phyloP scores from a whole-genome alignment of 371 early-diverging fungal species.

The Mucor racemosus region DNA sequence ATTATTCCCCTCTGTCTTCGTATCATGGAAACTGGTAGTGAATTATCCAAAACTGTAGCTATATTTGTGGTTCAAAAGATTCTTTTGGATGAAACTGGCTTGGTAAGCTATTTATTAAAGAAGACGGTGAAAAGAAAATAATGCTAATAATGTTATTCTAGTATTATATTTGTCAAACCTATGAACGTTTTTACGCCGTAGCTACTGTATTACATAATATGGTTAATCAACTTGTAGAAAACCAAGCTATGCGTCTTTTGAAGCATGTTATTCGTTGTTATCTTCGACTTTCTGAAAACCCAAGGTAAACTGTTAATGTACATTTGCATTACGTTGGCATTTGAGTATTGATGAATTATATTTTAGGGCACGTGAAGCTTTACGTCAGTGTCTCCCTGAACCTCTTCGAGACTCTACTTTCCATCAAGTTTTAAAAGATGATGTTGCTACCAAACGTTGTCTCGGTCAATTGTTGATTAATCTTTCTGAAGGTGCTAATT shows the following conservation, averaged over 20 bases:
- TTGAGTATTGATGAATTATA: background rate
- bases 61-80: slow-evolving; percentile 98
- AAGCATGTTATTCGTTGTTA: slow-evolving; percentile 97
- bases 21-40: slow-evolving; percentile 97
- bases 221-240: slow-evolving; percentile 89
- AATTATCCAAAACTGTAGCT: slow-evolving; percentile 97
- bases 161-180: slow-evolving; percentile 96
- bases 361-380: slow-evolving; percentile 80
- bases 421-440: slow-evolving; percentile 79
- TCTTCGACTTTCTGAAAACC: slow-evolving; percentile 92
- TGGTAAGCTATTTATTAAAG: slow-evolving; percentile 54
- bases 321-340: background rate
- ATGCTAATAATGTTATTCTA: slow-evolving; percentile 17
- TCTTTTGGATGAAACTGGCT: slow-evolving; percentile 92
- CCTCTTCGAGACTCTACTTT: slow-evolving; percentile 84
- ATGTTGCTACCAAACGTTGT: slow-evolving; percentile 79
- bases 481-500: slow-evolving; percentile 56
- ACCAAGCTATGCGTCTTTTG: slow-evolving; percentile 84
- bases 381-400: slow-evolving; percentile 89
- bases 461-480: slow-evolving; percentile 70
- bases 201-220: slow-evolving; percentile 94
- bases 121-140: background rate
- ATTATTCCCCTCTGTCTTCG: slow-evolving; percentile 97
- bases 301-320: slow-evolving; percentile 52
- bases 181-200: slow-evolving; percentile 96